phyloP scores from a whole-genome alignment of 768 basidiomycete species.

The Macrolepiota albuminosa region DNA sequence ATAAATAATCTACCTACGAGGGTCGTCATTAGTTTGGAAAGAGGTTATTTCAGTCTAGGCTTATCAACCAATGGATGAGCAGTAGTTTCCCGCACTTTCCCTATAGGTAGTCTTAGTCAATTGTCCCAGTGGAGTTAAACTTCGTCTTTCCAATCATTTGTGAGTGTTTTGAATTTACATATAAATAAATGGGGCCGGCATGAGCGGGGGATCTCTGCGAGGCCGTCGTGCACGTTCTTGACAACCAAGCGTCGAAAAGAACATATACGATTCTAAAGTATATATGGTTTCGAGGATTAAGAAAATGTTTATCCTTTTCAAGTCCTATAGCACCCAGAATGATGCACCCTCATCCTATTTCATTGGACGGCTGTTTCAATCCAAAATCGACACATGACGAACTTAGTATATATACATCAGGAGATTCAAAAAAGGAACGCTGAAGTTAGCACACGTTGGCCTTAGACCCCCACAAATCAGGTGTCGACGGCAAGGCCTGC shows the following conservation, averaged over 20 bases:
- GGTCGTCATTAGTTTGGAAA: neutral
- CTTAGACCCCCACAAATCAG: too few species aligned
- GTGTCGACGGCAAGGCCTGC: neutral
- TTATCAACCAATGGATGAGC: neutral
- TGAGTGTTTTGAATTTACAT: neutral
- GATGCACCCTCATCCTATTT: neutral
- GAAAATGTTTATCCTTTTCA: neutral
- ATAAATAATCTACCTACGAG: neutral
- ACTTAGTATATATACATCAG: neutral
- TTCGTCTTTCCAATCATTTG: slow-evolving; percentile 1
- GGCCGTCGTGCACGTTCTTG: neutral
- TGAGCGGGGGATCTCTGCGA: neutral
- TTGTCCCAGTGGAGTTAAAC: neutral
- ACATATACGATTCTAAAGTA: neutral
- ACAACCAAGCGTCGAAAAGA: neutral
- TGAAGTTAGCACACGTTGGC: neutral
- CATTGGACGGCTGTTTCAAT: neutral
- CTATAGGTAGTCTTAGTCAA: too few species aligned
- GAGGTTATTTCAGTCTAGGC: neutral
- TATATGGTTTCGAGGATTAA: neutral
- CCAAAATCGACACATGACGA: neutral
- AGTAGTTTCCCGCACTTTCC: too few species aligned
- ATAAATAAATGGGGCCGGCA: neutral
- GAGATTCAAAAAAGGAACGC: neutral
- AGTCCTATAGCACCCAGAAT: neutral